Evolutionary conservation across 2,329 filamentous ascomycete species (phyloP), one percentile per base, ranked within the genome.

Genomic region (Fusarium hainanense): DNA sequence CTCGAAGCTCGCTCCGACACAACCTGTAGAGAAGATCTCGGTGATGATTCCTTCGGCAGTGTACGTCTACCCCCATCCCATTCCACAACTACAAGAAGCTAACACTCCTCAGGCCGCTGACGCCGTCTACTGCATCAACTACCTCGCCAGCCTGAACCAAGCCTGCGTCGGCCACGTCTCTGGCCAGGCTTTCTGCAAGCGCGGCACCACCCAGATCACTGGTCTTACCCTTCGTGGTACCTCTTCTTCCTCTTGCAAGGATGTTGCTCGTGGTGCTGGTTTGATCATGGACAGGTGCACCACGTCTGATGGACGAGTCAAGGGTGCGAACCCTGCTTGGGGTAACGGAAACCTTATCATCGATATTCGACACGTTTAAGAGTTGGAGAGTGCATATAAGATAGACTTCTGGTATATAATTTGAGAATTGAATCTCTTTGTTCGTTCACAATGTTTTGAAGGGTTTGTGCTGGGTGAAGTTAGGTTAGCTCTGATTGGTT

Each of bases 71-170:
- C 18, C 3, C 7, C 9, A 37, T 4, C 4, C 20, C 10, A 10
- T 21, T 12, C 8, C 1, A 5, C 7, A 0, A 11, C 13, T 10
- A 6, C 27, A 25, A 12, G 3, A 13, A 6, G 3, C 47, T 66
- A n/a, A 63, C 25, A 4, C 4, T 20, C 1, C 1, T 0, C 9
- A 66, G 63, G 48, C 51, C 21, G 51, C 61, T 2, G 64, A 67
- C 27, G 64, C 64, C 9, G 64, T 66, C 0, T 57, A 66, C 10
- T 66, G 64, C 25, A 67, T 67, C 63, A 52, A 67, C 50, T 67
- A 62, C 34, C 64, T 67, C n/a, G 64, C 64, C 50, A 62, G 64
- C 9, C 64, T 67, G 6, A 27, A 44, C 9, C 56, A 67, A 43
- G 41, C 32, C 6, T 67, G 64, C 3, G 52, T 54, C 7, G 62